phyloP scores from a whole-genome alignment of 768 basidiomycete species.

The Leccinum imitatum region DNA sequence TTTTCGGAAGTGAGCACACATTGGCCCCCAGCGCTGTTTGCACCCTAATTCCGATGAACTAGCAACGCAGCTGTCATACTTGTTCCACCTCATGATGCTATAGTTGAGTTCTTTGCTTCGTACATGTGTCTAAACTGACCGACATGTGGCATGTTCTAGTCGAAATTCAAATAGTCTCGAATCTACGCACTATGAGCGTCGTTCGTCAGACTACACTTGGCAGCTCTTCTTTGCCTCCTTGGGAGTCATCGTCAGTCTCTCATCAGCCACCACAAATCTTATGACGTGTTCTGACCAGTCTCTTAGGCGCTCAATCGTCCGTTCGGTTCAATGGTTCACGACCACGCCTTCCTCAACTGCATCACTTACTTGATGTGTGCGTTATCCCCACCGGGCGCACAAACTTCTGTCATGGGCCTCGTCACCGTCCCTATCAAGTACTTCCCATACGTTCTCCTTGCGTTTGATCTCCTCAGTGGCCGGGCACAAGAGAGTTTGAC shows the following conservation, averaged over 20 bases:
- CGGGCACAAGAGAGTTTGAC: constrained; percentile 62
- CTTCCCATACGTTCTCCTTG: constrained; percentile 73
- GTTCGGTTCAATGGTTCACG: constrained; percentile 53
- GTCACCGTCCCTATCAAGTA: constrained; percentile 70
- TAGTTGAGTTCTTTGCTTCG: constrained; percentile 32
- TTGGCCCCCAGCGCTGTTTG: background rate
- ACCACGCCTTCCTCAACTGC: constrained; percentile 63
- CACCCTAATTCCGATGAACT: background rate
- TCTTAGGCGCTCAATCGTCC: constrained; percentile 59
- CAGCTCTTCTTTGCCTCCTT: constrained; percentile 58
- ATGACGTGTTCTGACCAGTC: background rate
- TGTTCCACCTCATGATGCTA: constrained; percentile 45
- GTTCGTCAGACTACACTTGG: constrained; percentile 77
- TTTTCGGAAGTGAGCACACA: constrained; percentile 55
- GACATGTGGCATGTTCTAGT: constrained; percentile 37
- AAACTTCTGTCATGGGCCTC: constrained; percentile 78
- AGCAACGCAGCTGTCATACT: constrained; percentile 34
- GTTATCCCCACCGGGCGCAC: constrained; percentile 63
- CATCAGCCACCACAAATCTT: background rate
- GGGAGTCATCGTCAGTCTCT: constrained; percentile 57
- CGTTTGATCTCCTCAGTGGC: constrained; percentile 64
- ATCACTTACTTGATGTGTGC: constrained; percentile 68
- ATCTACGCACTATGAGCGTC: constrained; percentile 50
- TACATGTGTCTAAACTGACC: background rate
- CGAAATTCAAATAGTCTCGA: constrained; percentile 68